Evolutionary conservation across 2,329 filamentous ascomycete species (phyloP).

Genomic region (Trichoderma sp.): DNA sequence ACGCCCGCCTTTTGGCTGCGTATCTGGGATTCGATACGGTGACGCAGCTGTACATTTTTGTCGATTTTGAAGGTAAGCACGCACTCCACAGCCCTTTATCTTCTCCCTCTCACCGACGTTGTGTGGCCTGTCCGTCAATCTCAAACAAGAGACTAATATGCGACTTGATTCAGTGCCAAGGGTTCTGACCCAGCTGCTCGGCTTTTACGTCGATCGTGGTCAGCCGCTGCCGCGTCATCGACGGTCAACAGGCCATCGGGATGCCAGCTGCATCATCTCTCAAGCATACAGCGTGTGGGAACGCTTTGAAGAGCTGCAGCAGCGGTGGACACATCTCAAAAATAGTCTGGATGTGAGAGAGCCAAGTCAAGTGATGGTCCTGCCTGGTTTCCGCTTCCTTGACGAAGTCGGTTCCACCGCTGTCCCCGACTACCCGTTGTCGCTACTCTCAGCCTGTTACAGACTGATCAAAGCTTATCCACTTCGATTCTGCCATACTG

Average conservation of each 20-base stretch:
- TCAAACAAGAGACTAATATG: background rate
- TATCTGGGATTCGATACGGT: background rate
- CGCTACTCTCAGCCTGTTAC: background rate
- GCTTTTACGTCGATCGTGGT: background rate
- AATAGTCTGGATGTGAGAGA: background rate
- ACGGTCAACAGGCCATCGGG: background rate
- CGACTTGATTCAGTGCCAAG: background rate
- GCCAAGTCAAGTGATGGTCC: background rate
- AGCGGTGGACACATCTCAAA: background rate
- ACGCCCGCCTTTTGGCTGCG: background rate
- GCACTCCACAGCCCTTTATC: no score
- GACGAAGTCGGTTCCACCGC: no score
- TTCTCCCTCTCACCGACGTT: no score
- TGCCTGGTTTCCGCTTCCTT: no score
- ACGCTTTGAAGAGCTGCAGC: background rate
- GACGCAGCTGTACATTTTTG: background rate
- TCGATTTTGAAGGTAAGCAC: background rate
- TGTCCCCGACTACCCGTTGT: background rate
- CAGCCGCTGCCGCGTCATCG: background rate
- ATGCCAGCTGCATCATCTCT: background rate
- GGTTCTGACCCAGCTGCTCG: background rate
- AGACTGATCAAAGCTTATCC: background rate
- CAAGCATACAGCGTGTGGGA: background rate
- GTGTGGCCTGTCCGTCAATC: background rate
- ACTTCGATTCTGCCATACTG: background rate